Evolutionary conservation across 495 filamentous ascomycete genomes (phyloP).

Genomic region (Podospora appendiculata): DNA sequence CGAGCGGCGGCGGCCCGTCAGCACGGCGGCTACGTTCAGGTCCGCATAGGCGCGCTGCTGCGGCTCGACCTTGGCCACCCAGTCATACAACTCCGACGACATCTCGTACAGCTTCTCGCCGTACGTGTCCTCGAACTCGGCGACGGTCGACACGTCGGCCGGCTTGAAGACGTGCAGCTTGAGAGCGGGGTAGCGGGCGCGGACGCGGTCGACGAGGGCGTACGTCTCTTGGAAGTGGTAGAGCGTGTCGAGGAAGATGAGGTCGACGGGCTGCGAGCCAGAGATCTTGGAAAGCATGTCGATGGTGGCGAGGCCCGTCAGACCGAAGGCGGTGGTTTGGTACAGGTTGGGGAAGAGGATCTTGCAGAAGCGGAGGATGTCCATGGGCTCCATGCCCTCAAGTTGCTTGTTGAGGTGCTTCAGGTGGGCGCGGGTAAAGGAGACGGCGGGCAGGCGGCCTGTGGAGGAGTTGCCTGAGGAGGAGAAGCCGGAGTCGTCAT

Average conservation of each 20-base stretch:
- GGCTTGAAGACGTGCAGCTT: constrained; percentile 87
- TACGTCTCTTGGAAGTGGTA: constrained; percentile 93
- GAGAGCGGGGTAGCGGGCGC: constrained; percentile 65
- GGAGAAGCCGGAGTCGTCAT: constrained; percentile 91
- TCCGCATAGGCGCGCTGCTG: constrained; percentile 86
- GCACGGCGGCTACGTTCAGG: constrained; percentile 79
- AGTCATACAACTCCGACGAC: constrained; percentile 88
- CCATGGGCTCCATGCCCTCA: constrained; percentile 65
- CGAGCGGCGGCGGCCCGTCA: constrained; percentile 88
- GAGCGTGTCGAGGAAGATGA: constrained; percentile 95
- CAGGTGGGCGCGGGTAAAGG: constrained; percentile 83
- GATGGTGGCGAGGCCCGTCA: constrained; percentile 87
- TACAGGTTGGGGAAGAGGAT: constrained; percentile 84
- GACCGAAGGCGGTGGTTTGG: constrained; percentile 95
- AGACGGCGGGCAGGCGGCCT: constrained; percentile 40
- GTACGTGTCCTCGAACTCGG: constrained; percentile 73
- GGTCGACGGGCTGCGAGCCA: constrained; percentile 58
- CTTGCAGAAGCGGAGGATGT: constrained; percentile 87
- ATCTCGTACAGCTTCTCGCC: constrained; percentile 80
- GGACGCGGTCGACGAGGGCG: constrained; percentile 70
- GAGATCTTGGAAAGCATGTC: constrained; percentile 91
- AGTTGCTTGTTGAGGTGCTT: constrained; percentile 84
- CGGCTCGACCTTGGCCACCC: constrained; percentile 94
- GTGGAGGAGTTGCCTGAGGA: constrained; percentile 54
- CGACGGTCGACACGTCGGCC: constrained; percentile 54